Base-by-base conservation (phyloP, 2,329 filamentous ascomycete species). In the Talaromyces atroroseus region DNA sequence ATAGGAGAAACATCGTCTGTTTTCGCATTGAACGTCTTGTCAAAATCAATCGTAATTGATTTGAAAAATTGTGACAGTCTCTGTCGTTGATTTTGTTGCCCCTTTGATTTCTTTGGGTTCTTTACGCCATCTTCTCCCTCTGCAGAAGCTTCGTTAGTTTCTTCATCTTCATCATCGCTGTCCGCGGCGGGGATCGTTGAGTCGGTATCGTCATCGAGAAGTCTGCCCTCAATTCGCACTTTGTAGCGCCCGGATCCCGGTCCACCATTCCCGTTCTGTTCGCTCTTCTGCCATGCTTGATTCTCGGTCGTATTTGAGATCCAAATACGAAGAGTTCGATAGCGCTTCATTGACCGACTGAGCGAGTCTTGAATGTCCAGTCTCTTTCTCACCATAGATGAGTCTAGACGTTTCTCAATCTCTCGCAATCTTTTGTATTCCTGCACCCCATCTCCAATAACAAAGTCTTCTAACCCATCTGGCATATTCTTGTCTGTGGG, bases 401-500 rank as follows among this genome's bases (percentile, higher is more conserved):
- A 89, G 76, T 99, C 94, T 56, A 99, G 79, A 54, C 86, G 83
- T 67, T 90, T 86, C 80, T 99, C 94, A 58, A 95, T 79, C 63
- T 95, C 91, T 68, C 90, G 85, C 68, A 99, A 76, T 57, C 88
- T 85, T 67, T 85, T 86, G 76, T 99, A 99, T 64, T 90, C 82
- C 68, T 86, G 80, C 46, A 88, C 90, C 40, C 88, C 87, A 70
- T 95, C 89, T 60, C 89, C 90, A 61, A 95, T 84, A 59, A 90
- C 83, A 61, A 88, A 83, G 49, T 90, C 86, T 64, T 95, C 92
- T 46, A 96, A 81, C 56, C 90, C 91, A 62, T 97, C 92, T 40
- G 94, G 92, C 24, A 99, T 85, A 65, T 90, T 94, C 80, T 90
- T 95, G 74, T 99, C 94, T 58, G 91, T 96, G 1, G 94, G 94